These are phyloP conservation scores for Verticillium alfalfae DNA, from an alignment of 2,329 filamentous ascomycete genomes.

Conservation along the genomic window DNA sequence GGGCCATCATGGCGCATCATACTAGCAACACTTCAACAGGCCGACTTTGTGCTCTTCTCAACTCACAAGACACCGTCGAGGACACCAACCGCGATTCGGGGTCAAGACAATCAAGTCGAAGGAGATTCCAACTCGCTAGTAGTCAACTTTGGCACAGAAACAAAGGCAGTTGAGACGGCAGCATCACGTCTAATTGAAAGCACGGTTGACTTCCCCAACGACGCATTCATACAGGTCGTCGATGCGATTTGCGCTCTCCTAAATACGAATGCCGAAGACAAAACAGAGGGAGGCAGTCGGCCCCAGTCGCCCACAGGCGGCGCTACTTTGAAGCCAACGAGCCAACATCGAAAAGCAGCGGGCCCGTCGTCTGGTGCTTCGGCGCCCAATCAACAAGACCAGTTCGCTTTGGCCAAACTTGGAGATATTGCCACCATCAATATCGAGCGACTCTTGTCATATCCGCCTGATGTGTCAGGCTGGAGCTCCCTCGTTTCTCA, in stretches of 20 bases:
- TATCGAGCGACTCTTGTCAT: constrained; percentile 65
- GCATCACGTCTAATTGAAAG: constrained; percentile 85
- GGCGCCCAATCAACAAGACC: constrained; percentile 53
- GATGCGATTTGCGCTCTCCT: constrained; percentile 70
- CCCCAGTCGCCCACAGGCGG: constrained; percentile 28
- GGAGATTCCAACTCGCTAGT: constrained; percentile 46
- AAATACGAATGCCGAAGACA: constrained; percentile 26
- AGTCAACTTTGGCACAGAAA: constrained; percentile 70
- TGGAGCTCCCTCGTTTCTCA: constrained; percentile 64
- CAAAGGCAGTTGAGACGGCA: constrained; percentile 83
- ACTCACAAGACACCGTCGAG: constrained; percentile 50
- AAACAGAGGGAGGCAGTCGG: constrained; percentile 16
- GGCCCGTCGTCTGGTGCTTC: constrained; percentile 40
- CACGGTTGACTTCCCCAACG: constrained; percentile 83
- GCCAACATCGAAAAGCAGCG: constrained; percentile 37
- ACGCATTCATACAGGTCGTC: constrained; percentile 73
- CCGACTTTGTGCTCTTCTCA: constrained; percentile 77
- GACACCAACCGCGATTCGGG: constrained; percentile 41
- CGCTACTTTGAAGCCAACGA: constrained; percentile 23
- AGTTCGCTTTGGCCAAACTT: constrained; percentile 67
- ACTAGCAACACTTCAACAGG: constrained; percentile 86
- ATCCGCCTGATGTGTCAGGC: constrained; percentile 62
- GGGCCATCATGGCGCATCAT: constrained; percentile 84
- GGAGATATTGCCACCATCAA: constrained; percentile 71
- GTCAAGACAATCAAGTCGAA: constrained; percentile 42